Evolutionary conservation across 2,329 filamentous ascomycete species (phyloP), one percentile per base, ranked within the genome.

Genomic region (Botrytis tulipae): DNA sequence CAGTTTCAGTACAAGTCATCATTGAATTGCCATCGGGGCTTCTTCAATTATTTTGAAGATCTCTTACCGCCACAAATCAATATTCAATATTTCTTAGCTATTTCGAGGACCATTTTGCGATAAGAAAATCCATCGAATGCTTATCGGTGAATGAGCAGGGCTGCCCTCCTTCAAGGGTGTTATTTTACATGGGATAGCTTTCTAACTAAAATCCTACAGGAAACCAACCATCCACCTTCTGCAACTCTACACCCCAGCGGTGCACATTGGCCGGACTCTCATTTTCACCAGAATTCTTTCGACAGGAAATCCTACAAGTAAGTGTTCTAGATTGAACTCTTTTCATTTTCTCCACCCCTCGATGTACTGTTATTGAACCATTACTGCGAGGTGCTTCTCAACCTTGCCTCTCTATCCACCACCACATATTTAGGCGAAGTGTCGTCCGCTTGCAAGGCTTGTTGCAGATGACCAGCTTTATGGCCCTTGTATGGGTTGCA

Each of bases 391-490:
- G 73, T 71, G 73, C 68, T 75, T 51, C 63, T 65, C 20, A 76
- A 74, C 78, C 78, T 75, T 78, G 76, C 77, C 57, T 40, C 74
- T 76, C 51, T 32, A 29, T 57, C 76, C 51, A 68, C 63, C 74
- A 71, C 76, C 69, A 57, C 60, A 35, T 63, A 73, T 68, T 18
- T 76, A 77, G 78, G 78, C 78, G 76, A 80, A 72, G 75, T 75
- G 76, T 73, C 75, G 78, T 76, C 77, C 75, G 74, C 74, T 73
- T 75, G 73, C 75, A 76, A 75, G 77, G 78, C 73, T 76, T 77
- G 76, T 73, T 77, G 78, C 78, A 78, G 71, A 69, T 78, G 77
- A 78, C 77, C 77, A 78, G 74, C 76, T 77, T 68, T 20, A 68
- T 61, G 22, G 40, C 67, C 77, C 78, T 75, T 78, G 78, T 70